These are phyloP conservation scores for Corynascus novoguineensis DNA, from an alignment of 495 filamentous ascomycete genomes.

Conservation along the genomic window DNA sequence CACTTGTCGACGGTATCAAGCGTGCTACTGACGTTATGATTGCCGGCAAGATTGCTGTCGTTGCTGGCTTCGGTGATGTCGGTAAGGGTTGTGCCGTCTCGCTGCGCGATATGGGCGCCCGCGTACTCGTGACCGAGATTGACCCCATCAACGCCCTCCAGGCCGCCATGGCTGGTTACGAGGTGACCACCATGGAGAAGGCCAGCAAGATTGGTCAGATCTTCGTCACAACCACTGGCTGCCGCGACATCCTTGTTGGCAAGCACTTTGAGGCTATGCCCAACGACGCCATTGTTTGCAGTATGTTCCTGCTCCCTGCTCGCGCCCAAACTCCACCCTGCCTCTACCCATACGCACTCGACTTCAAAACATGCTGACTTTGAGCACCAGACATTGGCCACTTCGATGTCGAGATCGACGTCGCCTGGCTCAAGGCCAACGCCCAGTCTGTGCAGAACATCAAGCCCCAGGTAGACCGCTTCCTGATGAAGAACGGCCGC, in stretches of 20 bases:
- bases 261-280: constrained; percentile 95
- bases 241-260: constrained; percentile 91
- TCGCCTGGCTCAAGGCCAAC: constrained; percentile 98
- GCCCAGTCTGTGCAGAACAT: constrained; percentile 87
- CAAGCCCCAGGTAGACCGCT: constrained; percentile 99
- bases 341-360: background rate
- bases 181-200: constrained; percentile 97
- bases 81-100: constrained; percentile 98
- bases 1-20: constrained; percentile 98
- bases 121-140: constrained; percentile 93
- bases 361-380: constrained; percentile 7
- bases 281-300: constrained; percentile 99
- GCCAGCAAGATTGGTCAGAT: constrained; percentile 84
- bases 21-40: constrained; percentile 99
- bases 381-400: constrained; percentile 79
- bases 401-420: constrained; percentile 99
- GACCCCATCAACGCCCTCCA: constrained; percentile 99
- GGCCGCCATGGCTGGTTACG: constrained; percentile 92
- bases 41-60: constrained; percentile 95
- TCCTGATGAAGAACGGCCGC: constrained; percentile 84
- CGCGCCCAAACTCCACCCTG: too few species aligned
- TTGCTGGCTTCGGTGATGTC: constrained; percentile 97
- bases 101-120: constrained; percentile 93
- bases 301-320: too few species aligned
- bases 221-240: constrained; percentile 98